Percentiles rank a stretch among this genome's conserved stretches.
phyloP scores from a whole-genome alignment of 495 filamentous ascomycete species.

The Aspergillus haitiensis region DNA sequence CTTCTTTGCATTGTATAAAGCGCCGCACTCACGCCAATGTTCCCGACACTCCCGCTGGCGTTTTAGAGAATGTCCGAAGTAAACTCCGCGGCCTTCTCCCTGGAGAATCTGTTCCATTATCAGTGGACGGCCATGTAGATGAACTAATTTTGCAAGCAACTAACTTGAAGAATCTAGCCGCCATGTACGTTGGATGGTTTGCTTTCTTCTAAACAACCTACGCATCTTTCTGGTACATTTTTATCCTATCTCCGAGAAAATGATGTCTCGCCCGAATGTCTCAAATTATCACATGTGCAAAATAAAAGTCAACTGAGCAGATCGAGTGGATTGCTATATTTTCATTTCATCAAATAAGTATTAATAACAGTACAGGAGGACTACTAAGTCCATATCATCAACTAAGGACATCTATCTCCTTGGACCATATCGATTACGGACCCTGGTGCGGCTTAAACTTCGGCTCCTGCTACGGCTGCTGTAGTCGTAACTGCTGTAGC shows the following conservation, averaged over 20 bases:
- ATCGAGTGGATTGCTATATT: neutral
- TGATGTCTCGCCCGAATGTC: too few species aligned
- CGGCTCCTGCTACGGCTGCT: slow-evolving; percentile 49
- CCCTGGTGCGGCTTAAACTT: slow-evolving; percentile 43
- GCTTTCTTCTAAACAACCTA: slow-evolving; percentile 67
- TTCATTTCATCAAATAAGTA: neutral
- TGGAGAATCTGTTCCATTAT: slow-evolving; percentile 83
- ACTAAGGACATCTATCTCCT: slow-evolving; percentile 12
- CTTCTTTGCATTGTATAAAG: slow-evolving; percentile 35
- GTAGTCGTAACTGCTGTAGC: slow-evolving; percentile 55
- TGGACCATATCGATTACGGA: slow-evolving; percentile 33
- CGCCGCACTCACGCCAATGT: slow-evolving; percentile 61
- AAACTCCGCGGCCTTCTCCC: slow-evolving; percentile 84
- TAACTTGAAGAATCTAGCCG: slow-evolving; percentile 69
- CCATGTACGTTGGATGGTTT: slow-evolving; percentile 99
- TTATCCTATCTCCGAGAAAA: neutral
- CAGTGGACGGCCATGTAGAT: slow-evolving; percentile 94
- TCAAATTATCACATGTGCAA: too few species aligned
- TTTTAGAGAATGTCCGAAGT: slow-evolving; percentile 81
- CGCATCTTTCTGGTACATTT: neutral
- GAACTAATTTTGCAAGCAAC: slow-evolving; percentile 84
- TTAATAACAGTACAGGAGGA: too few species aligned
- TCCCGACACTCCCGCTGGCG: slow-evolving; percentile 82
- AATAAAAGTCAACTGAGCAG: neutral
- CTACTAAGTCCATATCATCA: neutral